These are phyloP conservation scores for Carpinus viminea DNA, from an alignment of 306 rosid genomes.

Conservation along the genomic window DNA sequence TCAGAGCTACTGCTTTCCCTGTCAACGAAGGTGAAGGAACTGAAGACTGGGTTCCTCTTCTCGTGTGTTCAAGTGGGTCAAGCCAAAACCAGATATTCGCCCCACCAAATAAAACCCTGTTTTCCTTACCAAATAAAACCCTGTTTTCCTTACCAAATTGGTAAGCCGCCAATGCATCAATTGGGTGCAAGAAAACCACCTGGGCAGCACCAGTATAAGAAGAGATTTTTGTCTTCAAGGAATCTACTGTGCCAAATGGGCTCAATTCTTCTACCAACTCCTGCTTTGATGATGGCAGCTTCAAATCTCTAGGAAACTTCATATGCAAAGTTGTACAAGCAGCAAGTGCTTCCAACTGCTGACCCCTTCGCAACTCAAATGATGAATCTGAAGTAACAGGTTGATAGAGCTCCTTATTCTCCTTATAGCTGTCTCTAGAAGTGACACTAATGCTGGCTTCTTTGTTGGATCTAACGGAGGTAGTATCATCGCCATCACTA, in stretches of 20 bases:
- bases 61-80: slow-evolving; percentile 29
- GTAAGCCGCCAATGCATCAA: slow-evolving; percentile 41
- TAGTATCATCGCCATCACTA: background rate
- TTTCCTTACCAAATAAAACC: slow-evolving; percentile 34
- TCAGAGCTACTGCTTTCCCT: background rate
- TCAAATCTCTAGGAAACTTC: slow-evolving; percentile 40
- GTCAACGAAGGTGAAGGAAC: background rate
- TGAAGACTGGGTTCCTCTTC: slow-evolving; percentile 19
- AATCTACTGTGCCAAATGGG: slow-evolving; percentile 42
- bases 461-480: background rate
- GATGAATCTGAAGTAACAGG: slow-evolving; percentile 23
- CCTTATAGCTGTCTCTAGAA: slow-evolving; percentile 4
- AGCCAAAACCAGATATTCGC: slow-evolving; percentile 44
- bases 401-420: slow-evolving; percentile 20
- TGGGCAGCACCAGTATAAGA: slow-evolving; percentile 27
- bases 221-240: slow-evolving; percentile 28
- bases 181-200: slow-evolving; percentile 32
- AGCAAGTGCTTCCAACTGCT: slow-evolving; percentile 8
- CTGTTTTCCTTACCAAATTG: slow-evolving; percentile 35
- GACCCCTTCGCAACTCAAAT: slow-evolving; percentile 22
- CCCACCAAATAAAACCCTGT: slow-evolving; percentile 28
- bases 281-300: slow-evolving; percentile 38
- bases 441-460: background rate
- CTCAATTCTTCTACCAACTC: slow-evolving; percentile 38
- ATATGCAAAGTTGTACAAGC: slow-evolving; percentile 27